Percentiles rank a stretch among this genome's conserved stretches.
Conservation (phyloP, 1,284 basidiomycete genomes). For the Cronartium quercuum region DNA sequence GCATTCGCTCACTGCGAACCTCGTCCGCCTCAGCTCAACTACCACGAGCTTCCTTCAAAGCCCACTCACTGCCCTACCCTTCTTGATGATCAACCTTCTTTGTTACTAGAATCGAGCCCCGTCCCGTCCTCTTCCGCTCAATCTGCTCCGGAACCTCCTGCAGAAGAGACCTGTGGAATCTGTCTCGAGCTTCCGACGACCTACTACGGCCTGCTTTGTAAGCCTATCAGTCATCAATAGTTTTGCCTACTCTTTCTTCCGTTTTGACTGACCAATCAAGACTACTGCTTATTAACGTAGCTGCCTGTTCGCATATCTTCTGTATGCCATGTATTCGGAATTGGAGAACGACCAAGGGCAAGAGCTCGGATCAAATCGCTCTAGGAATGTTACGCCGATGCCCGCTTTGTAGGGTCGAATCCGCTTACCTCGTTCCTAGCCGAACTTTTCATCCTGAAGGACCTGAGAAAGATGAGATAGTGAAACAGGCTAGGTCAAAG, state of each 20-base stretch:
- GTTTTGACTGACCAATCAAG: neutral
- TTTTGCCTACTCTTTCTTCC: neutral
- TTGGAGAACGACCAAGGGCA: neutral
- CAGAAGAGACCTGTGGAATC: neutral
- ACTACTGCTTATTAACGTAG: neutral
- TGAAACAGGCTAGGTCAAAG: neutral
- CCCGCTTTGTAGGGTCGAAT: neutral
- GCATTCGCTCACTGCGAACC: neutral
- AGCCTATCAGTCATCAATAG: neutral
- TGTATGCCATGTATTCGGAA: neutral
- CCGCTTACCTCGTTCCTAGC: neutral
- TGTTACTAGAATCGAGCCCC: neutral
- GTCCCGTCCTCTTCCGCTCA: neutral
- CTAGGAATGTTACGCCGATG: neutral
- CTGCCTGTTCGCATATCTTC: neutral
- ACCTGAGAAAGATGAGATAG: neutral
- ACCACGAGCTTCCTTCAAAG: neutral
- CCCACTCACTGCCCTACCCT: neutral
- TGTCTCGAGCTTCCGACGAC: neutral
- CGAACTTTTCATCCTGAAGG: neutral
- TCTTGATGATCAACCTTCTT: neutral
- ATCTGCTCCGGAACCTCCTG: neutral
- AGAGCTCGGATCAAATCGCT: neutral
- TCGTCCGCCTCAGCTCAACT: neutral
- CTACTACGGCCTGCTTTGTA: neutral